Conservation (phyloP, 2,329 filamentous ascomycete genomes). For the Claviceps citrina region DNA sequence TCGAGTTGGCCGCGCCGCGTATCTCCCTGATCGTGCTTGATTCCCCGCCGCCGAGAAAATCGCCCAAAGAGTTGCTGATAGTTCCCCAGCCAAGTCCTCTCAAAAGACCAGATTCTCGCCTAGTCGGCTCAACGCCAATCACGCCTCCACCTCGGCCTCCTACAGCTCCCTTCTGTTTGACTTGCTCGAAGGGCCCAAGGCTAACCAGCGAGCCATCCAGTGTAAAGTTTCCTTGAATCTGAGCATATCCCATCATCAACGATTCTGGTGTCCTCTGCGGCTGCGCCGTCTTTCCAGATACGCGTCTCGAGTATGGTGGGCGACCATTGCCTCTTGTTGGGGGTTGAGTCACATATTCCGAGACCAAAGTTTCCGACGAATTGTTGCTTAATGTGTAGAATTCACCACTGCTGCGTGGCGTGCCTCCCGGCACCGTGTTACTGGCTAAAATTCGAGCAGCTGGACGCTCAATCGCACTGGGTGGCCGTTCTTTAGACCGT, state of each 20-base stretch:
- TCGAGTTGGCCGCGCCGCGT: slow-evolving; percentile 72
- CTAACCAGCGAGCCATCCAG: slow-evolving; percentile 85
- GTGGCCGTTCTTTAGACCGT: slow-evolving; percentile 29
- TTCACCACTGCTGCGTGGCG: slow-evolving; percentile 80
- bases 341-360: slow-evolving; percentile 59
- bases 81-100: slow-evolving; percentile 76
- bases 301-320: slow-evolving; percentile 31
- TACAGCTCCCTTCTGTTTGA: slow-evolving; percentile 85
- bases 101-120: slow-evolving; percentile 64
- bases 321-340: slow-evolving; percentile 18
- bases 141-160: slow-evolving; percentile 79
- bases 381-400: slow-evolving; percentile 93
- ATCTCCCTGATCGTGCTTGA: slow-evolving; percentile 92
- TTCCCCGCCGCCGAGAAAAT: slow-evolving; percentile 71
- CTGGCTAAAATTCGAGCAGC: slow-evolving; percentile 59
- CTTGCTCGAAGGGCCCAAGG: slow-evolving; percentile 79
- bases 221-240: slow-evolving; percentile 81
- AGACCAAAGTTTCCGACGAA: slow-evolving; percentile 82
- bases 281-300: slow-evolving; percentile 28
- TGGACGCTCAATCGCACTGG: slow-evolving; percentile 40
- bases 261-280: slow-evolving; percentile 49
- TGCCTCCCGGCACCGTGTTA: slow-evolving; percentile 56
- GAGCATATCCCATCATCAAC: slow-evolving; percentile 95
- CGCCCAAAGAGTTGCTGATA: slow-evolving; percentile 74
- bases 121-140: slow-evolving; percentile 59